Evolutionary conservation across 2,329 filamentous ascomycete species (phyloP), one percentile per base, ranked within the genome.

Genomic region (Helotiales sp.): DNA sequence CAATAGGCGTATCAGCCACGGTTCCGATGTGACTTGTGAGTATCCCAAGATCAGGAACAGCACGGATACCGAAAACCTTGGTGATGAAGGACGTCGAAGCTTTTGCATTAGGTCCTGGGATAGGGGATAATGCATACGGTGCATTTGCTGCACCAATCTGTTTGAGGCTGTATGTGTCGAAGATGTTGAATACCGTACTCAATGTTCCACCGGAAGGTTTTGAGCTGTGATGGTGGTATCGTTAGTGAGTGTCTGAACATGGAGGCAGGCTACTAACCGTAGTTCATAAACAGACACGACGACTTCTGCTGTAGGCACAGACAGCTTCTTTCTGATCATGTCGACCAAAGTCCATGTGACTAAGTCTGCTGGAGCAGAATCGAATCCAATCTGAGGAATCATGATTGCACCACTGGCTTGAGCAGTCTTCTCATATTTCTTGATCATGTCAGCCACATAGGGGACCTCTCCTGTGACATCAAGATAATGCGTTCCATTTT

Each of bases 121-220:
- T 68, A 0, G 86, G 85, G 0, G 84, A 88, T 9, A 83, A 71
- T 1, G 80, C 79, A 66, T 80, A 87, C 13, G 85, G 84, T 24
- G 71, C 69, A 54, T 74, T 69, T 1, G 80, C 73, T 2, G 72
- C 73, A 13, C 67, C 68, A 5, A 87, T 63, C 52, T 86, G 75
- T 48, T 75, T 72, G 17, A 82, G 51, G 22, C 74, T 73, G 66
- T 80, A 85, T 46, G 72, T 71, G 25, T 87, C 84, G 56, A 85
- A 76, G 22, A 85, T 63, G 47, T 70, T 80, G 13, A 97, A 72
- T 3, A 86, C 76, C 0, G 91, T 92, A 31, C 83, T 79, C 4
- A 93, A 73, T 1, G 89, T 87, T 47, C 86, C 86, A n/a, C 86
- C 86, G 1, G 85, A 88, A 2, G 83, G 80, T 1, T 73, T 66